Percentiles rank a stretch among this genome's conserved stretches.
phyloP scores from a whole-genome alignment of 1,284 basidiomycete species.

The Ceratobasidium sp. region DNA sequence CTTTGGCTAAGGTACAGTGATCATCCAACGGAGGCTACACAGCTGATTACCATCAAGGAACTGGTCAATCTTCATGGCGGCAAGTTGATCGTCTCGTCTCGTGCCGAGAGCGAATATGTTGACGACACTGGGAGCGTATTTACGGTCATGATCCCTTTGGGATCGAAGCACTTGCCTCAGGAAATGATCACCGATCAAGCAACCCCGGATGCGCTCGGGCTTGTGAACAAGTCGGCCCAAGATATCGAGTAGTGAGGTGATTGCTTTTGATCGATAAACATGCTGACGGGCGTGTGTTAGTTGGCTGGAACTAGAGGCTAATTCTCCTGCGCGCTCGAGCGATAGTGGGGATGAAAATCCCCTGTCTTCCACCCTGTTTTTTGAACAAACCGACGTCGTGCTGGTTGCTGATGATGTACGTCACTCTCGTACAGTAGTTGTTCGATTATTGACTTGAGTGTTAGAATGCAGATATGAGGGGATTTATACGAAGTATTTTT shows the following conservation, averaged over 20 bases:
- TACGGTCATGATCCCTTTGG: not conserved
- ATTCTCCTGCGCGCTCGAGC: not conserved
- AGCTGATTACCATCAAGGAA: slow-evolving; percentile 36
- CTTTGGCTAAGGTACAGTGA: slow-evolving; percentile 43
- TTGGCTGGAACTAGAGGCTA: slow-evolving; percentile 1
- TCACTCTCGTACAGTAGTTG: not conserved
- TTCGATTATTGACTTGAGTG: not conserved
- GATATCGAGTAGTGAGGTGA: slow-evolving; percentile 4
- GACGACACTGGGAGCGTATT: not conserved
- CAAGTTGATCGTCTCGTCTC: not conserved
- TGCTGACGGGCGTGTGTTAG: not conserved
- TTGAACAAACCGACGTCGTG: slow-evolving; percentile 43
- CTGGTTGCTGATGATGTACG: slow-evolving; percentile 42
- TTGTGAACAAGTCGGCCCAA: no score
- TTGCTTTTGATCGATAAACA: no score
- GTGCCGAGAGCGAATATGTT: not conserved
- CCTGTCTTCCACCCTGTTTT: slow-evolving; percentile 41
- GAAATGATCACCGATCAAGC: slow-evolving; percentile 13
- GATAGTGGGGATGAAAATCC: not conserved
- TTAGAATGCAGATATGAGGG: not conserved
- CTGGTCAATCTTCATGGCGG: slow-evolving; percentile 48
- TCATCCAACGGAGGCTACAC: not conserved
- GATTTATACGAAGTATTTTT: slow-evolving; percentile 41
- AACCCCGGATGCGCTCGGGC: no score
- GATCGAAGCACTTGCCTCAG: slow-evolving; percentile 41